A percentile compares a stretch with the other conserved stretches of the same genome.
These are phyloP conservation scores for Cytospora chrysosperma DNA, from an alignment of 2,329 filamentous ascomycete genomes.

Conservation along the genomic window DNA sequence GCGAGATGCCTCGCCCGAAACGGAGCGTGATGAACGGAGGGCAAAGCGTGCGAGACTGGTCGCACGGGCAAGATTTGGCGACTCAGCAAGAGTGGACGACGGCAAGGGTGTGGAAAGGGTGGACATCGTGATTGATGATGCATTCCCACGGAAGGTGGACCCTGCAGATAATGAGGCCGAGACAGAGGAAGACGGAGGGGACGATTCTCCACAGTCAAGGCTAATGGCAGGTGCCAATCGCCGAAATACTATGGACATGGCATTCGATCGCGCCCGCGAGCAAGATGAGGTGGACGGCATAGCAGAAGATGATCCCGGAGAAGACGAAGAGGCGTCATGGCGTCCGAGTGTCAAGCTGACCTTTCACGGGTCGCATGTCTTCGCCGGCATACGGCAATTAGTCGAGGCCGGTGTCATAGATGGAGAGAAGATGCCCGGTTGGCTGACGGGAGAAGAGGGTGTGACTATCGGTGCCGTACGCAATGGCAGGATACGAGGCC, in stretches of 20 bases:
- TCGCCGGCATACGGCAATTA: conserved; percentile 74
- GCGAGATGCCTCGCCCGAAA: conserved; percentile 28
- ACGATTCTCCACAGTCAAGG: conserved; percentile 19
- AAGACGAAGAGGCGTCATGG: conserved; percentile 42
- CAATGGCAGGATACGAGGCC: conserved; percentile 61
- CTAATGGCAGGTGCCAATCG: conserved; percentile 17
- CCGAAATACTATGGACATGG: conserved; percentile 39
- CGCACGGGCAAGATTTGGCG: conserved; percentile 70
- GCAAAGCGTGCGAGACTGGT: conserved; percentile 60
- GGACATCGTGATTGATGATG: conserved; percentile 59
- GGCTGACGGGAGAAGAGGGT: conserved; percentile 86
- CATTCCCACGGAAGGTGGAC: conserved; percentile 43
- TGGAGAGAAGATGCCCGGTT: conserved; percentile 77
- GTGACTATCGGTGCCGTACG: conserved; percentile 71
- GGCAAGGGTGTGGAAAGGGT: conserved; percentile 61
- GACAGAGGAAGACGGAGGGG: conserved; percentile 19
- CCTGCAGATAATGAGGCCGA: conserved; percentile 24
- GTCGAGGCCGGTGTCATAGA: conserved; percentile 76
- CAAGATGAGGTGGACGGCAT: conserved; percentile 27
- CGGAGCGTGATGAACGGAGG: conserved; percentile 35
- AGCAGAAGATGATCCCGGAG: conserved; percentile 29
- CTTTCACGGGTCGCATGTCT: conserved; percentile 75
- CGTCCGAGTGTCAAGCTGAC: conserved; percentile 62
- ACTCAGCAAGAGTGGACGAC: conserved; percentile 53
- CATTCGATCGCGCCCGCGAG: conserved; percentile 35